Base-by-base conservation (phyloP, 371 early-diverging fungal species). In the Cokeromyces recurvatus region DNA sequence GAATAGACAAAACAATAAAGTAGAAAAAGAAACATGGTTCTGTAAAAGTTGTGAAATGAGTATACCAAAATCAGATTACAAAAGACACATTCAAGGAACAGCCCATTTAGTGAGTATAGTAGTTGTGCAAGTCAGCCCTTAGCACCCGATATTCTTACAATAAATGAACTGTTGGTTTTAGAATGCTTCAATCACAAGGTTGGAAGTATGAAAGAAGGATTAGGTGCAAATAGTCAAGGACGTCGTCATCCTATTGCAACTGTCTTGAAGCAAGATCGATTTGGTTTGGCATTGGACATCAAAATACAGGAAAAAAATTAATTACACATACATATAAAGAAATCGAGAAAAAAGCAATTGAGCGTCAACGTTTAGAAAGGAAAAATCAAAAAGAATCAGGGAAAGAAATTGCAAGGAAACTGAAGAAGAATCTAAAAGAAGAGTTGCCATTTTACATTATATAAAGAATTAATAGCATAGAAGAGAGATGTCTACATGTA, bases 91-190 rank as follows among this genome's bases (percentile, higher is more conserved):
- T 19, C 46, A 47, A 25, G 61, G 64, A 3, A 59, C 56, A 15
- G 63, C 67, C 4, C 71, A 71, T 36, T 45, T 61, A 45, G 57
- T 64, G 17, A 61, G 59, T 11, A 43, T n/a, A n/a, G n/a, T n/a
- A n/a, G n/a, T n/a, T 46, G 64, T 73, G 52, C 32, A 87, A 66
- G 37, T 84, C 60, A 32, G 86, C 86, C 36, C 82, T 78, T 36
- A 86, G 63, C 16, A 82, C 68, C 43, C 76, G 57, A 46, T 76
- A 78, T 45, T 77, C 77, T 51, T 81, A n/a, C n/a, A 60, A 62
- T 36, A 46, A 51, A 1, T 38, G 23, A 35, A 71, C 67, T 38
- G 50, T 62, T 8, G 80, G 76, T 2, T 75, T 77, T 31, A 56
- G 59, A 52, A 68, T 77, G 70, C 48, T 79, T 17, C 50, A 57